These are phyloP conservation scores for Candida dubliniensis DNA, from an alignment of 1,139 yeast species.

Conservation along the genomic window DNA sequence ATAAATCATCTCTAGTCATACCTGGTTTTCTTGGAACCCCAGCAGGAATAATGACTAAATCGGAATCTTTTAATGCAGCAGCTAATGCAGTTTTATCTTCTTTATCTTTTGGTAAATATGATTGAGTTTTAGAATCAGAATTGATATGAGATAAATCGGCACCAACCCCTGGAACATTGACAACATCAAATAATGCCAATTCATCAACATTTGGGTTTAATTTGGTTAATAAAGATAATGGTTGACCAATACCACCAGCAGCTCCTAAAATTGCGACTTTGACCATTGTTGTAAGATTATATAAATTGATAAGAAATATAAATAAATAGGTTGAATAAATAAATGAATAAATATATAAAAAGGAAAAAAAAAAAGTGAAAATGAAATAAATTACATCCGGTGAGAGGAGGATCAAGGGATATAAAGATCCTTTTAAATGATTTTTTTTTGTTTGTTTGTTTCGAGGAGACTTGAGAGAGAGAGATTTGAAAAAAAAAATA, in stretches of 20 bases:
- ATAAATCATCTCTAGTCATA: conserved; percentile 97
- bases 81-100: conserved; percentile 78
- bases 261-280: conserved; percentile 94
- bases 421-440: background rate
- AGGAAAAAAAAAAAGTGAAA: background rate
- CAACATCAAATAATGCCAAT: conserved; percentile 86
- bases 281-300: conserved; percentile 27
- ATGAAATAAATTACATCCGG: background rate
- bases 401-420: conserved; percentile 1
- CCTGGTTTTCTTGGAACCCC: conserved; percentile 99
- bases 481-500: background rate
- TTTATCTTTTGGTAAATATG: conserved; percentile 67
- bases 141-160: conserved; percentile 94
- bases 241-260: conserved; percentile 99
- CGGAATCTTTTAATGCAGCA: conserved; percentile 74
- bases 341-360: background rate
- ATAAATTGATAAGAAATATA: background rate
- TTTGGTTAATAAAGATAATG: conserved; percentile 86
- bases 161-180: conserved; percentile 96
- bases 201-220: conserved; percentile 82
- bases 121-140: conserved; percentile 80
- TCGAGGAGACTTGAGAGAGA: too few relatives aligned
- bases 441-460: background rate
- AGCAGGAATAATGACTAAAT: conserved; percentile 93
- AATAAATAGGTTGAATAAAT: conserved; percentile 5